phyloP scores from a whole-genome alignment of 208 protist species.

The Acanthamoeba rhysodes region DNA sequence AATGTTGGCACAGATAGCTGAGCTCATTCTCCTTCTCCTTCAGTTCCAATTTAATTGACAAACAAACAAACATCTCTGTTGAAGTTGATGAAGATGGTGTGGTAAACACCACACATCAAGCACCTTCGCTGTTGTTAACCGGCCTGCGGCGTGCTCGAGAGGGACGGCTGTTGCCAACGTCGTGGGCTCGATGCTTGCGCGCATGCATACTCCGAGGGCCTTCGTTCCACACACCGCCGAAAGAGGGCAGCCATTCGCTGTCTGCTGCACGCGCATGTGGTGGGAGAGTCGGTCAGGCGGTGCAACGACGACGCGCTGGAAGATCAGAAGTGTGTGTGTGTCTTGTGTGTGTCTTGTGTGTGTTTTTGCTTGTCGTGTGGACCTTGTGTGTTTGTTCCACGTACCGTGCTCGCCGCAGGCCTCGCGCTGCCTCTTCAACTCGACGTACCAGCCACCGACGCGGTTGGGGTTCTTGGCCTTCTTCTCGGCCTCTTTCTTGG shows the following conservation, averaged over 20 bases:
- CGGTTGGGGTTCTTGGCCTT: conserved; percentile 7
- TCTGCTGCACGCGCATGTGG: neutral
- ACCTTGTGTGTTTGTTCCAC: neutral
- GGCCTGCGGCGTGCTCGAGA: too few species aligned
- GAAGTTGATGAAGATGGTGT: too few species aligned
- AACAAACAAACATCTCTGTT: too few species aligned
- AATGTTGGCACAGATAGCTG: conserved; percentile 63
- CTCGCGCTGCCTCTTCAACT: neutral
- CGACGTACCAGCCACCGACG: conserved; percentile 4
- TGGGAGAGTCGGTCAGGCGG: too few species aligned
- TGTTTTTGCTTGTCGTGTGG: too few species aligned
- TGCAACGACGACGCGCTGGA: too few species aligned
- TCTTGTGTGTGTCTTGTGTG: too few species aligned
- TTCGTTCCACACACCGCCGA: conserved; percentile 6
- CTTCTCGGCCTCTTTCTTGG: neutral
- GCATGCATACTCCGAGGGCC: neutral
- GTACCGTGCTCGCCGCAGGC: neutral
- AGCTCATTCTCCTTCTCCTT: neutral
- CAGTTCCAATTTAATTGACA: too few species aligned
- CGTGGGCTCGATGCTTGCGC: neutral
- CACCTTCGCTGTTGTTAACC: too few species aligned
- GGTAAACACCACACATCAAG: too few species aligned
- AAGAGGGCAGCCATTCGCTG: conserved; percentile 1
- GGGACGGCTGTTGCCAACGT: too few species aligned
- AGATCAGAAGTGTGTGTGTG: too few species aligned